Conservation (phyloP, 2,329 filamentous ascomycete species). For the Phoma sp. region DNA sequence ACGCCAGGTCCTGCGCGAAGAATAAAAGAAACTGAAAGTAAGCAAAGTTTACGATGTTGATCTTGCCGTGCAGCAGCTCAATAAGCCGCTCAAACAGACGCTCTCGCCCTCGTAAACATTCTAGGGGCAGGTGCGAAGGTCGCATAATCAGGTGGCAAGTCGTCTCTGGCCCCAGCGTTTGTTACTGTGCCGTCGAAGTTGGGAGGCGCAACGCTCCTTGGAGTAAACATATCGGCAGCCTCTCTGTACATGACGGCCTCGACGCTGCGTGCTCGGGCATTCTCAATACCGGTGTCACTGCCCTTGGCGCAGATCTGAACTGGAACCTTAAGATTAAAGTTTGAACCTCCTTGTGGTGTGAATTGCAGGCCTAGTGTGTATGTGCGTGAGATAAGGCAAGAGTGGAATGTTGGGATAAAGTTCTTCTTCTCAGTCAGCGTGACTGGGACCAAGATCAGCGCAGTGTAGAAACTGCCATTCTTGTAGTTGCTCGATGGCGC, state of each 20-base stretch:
- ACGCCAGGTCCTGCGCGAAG: background rate
- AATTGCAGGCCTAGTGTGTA: constrained; percentile 68
- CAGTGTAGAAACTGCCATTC: constrained; percentile 61
- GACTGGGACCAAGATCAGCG: constrained; percentile 68
- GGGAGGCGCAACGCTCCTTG: constrained; percentile 45
- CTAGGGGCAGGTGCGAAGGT: constrained; percentile 22
- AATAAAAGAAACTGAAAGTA: no score
- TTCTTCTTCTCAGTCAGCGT: constrained; percentile 64
- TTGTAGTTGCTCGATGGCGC: constrained; percentile 51
- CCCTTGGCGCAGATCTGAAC: constrained; percentile 53
- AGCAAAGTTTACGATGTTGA: background rate
- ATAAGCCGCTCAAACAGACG: background rate
- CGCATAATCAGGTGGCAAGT: constrained; percentile 40
- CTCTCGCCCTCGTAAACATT: background rate
- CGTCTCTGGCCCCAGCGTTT: constrained; percentile 17
- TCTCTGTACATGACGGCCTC: constrained; percentile 34
- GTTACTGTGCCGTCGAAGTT: constrained; percentile 11
- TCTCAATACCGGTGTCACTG: constrained; percentile 42
- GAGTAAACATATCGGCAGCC: constrained; percentile 43
- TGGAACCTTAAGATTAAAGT: constrained; percentile 52
- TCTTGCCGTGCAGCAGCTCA: background rate
- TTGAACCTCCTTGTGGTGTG: constrained; percentile 50
- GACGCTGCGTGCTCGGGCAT: constrained; percentile 38
- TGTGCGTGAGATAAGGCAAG: constrained; percentile 68
- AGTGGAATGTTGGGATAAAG: constrained; percentile 73